phyloP scores from a whole-genome alignment of 495 filamentous ascomycete genomes.

The Barbatosphaeria neglecta region DNA sequence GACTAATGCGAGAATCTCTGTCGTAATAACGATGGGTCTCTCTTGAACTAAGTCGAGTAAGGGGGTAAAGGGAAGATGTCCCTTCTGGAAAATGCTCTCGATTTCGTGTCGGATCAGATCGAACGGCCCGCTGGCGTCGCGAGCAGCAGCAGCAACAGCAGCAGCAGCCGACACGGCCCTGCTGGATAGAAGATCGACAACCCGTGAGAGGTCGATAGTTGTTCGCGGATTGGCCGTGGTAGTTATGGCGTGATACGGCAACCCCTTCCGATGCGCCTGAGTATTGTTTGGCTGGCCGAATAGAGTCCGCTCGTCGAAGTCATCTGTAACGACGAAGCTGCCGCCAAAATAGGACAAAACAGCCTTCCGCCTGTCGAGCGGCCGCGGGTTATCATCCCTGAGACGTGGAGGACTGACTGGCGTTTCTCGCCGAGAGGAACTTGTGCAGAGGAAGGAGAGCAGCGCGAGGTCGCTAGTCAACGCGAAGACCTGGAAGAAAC shows the following conservation, averaged over 20 bases:
- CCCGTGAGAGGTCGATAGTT: background rate
- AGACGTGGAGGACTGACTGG: background rate
- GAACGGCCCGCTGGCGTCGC: background rate
- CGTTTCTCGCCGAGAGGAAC: slow-evolving; percentile 5
- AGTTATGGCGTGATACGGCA: background rate
- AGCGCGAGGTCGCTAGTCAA: slow-evolving; percentile 15
- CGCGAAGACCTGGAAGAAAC: slow-evolving; percentile 18
- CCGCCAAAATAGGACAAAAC: slow-evolving; percentile 2
- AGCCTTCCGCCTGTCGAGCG: slow-evolving; percentile 4
- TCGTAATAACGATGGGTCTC: no score
- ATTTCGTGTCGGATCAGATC: background rate
- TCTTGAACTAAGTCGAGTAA: no score
- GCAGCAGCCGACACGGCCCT: background rate
- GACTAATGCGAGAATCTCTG: no score
- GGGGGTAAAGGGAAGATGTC: background rate
- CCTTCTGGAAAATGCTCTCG: background rate
- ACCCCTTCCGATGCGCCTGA: background rate
- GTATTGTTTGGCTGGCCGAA: slow-evolving; percentile 1
- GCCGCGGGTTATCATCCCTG: background rate
- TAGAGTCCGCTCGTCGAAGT: slow-evolving; percentile 10
- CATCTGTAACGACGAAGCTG: slow-evolving; percentile 16
- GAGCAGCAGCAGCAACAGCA: background rate
- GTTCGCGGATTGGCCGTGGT: background rate
- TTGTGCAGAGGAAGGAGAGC: slow-evolving; percentile 15
- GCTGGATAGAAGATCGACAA: background rate